phyloP scores from a whole-genome alignment of 176 grass and related monocot species.

The Oryza glumipatula region DNA sequence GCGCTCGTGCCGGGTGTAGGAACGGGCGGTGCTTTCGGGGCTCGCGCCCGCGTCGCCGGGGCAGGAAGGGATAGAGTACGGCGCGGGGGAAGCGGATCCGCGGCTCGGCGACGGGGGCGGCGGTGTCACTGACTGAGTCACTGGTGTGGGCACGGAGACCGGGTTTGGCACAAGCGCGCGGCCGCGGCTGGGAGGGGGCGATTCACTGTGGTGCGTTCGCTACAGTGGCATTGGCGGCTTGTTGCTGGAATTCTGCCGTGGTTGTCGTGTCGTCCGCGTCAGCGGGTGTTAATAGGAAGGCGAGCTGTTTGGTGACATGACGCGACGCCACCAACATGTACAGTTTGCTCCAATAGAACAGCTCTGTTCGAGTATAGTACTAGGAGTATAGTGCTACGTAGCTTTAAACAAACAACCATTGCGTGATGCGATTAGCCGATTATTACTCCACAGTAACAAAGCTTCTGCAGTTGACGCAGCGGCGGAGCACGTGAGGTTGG shows the following conservation, averaged over 20 bases:
- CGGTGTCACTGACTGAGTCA: background rate
- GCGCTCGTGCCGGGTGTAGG: slow-evolving; percentile 48
- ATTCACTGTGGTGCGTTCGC: background rate
- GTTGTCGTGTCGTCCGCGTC: background rate
- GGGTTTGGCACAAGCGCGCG: background rate
- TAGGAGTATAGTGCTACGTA: no score
- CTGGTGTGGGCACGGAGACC: background rate
- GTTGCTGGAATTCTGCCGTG: background rate
- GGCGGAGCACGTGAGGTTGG: background rate
- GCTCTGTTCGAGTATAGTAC: no score
- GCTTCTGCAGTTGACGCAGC: background rate
- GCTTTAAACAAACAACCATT: no score
- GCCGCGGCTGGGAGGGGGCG: background rate
- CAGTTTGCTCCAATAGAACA: background rate
- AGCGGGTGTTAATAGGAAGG: background rate
- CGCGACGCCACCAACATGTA: background rate
- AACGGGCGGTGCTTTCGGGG: slow-evolving; percentile 49
- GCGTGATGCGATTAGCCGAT: no score
- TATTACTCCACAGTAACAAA: no score
- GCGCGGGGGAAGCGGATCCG: slow-evolving; percentile 20
- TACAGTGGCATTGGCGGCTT: background rate
- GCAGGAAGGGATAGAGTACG: background rate
- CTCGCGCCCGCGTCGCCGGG: slow-evolving; percentile 40
- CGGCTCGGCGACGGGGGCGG: no score
- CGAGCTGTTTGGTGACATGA: background rate